These are phyloP conservation scores for Teunomyces atbi DNA, from an alignment of 805 yeast genomes.

Conservation along the genomic window DNA sequence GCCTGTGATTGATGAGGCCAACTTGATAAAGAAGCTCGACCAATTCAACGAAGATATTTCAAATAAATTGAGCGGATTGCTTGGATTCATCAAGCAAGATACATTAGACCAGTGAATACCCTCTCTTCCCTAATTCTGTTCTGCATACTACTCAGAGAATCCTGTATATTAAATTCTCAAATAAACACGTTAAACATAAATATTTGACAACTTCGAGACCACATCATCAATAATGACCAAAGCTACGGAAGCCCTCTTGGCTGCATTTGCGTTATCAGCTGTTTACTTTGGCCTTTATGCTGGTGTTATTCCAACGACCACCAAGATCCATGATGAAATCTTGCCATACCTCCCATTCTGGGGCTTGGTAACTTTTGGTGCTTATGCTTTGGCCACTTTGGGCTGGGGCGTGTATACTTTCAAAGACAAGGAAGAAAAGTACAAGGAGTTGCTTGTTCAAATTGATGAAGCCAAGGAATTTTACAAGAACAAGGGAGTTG, in stretches of 20 bases:
- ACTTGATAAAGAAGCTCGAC: constrained; percentile 35
- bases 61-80: constrained; percentile 25
- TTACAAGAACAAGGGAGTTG: constrained; percentile 54
- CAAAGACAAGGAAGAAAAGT: constrained; percentile 68
- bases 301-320: constrained; percentile 55
- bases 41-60: constrained; percentile 36
- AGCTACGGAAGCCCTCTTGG: constrained; percentile 58
- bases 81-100: constrained; percentile 41
- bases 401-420: constrained; percentile 69
- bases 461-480: constrained; percentile 64
- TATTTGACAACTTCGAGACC: not conserved
- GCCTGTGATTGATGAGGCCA: constrained; percentile 6
- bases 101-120: constrained; percentile 10
- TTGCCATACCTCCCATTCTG: constrained; percentile 71
- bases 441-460: constrained; percentile 55
- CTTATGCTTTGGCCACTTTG: constrained; percentile 63
- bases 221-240: constrained; percentile 51
- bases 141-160: too few species aligned
- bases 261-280: constrained; percentile 46
- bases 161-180: not conserved
- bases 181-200: constrained; percentile 6
- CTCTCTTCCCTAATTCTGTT: too few species aligned
- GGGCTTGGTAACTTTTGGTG: constrained; percentile 66
- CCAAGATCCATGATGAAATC: constrained; percentile 48
- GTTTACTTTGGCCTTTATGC: constrained; percentile 51